Evolutionary conservation across 1,284 basidiomycete genomes (phyloP), one percentile per base, ranked within the genome.

Genomic region (Malassezia psittaci): DNA sequence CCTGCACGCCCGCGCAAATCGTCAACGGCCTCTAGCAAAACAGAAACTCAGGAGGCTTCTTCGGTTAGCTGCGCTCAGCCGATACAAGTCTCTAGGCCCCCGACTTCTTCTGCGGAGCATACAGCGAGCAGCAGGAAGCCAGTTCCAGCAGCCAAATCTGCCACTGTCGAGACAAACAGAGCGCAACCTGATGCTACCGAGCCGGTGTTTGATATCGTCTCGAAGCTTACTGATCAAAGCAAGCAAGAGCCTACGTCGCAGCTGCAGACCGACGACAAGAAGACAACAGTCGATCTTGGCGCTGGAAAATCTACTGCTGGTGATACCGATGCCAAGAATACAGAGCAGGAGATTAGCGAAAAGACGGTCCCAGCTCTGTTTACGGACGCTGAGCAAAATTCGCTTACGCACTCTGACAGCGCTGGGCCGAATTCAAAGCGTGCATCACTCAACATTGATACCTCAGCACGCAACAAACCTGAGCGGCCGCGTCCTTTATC

Each of bases 1-100:
- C 24, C 52, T 16, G 33, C 34, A 35, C 54, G 54, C 13, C 36
- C 54, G n/a, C 54, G 54, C 41, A 55, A 55, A 41, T 10, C 53
- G 33, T 50, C 53, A 2, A 15, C 16, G 12, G 41, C 41, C 39
- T 18, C 47, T 10, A 19, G 42, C 19, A 46, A 46, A 39, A n/a
- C 42, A 5, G 52, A 54, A 41, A 15, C 48, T 15, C 39, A 40
- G 16, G 33, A 18, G 6, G 24, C 24, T 29, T 29, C 24, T 29
- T 29, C 7, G 24, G 7, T 7, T 4, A 29, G 24, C 24, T 29
- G 3, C 7, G 24, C 24, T 29, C 24, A 29, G 24, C 24, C 24
- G 7, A 29, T 29, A 29, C 24, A 29, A 4, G 24, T 7, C 7
- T 29, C 24, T 29, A 29, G 7, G 24, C 24, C 24, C 24, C 24